Percentiles rank a stretch among this genome's conserved stretches.
Evolutionary conservation across 169 alveolate species (phyloP).

Genomic region (Plasmodium malariae): DNA sequence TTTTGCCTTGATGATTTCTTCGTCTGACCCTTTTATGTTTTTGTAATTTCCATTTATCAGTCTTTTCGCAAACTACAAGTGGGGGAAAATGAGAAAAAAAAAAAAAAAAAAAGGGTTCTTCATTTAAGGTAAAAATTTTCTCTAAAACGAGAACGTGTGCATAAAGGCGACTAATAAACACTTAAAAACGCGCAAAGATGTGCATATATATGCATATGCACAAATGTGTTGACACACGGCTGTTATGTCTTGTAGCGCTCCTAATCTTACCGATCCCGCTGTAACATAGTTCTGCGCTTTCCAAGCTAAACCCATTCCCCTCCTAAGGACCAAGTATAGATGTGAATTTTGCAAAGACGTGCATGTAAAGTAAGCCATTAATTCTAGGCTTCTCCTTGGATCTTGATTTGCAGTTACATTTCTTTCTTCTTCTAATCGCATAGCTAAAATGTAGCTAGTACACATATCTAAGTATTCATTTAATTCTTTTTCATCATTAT

Average conservation of each 20-base stretch:
- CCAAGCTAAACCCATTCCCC: constrained; percentile 92
- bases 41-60: constrained; percentile 71
- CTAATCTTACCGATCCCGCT: constrained; percentile 82
- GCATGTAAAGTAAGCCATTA: constrained; percentile 89
- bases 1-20: constrained; percentile 79
- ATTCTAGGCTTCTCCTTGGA: constrained; percentile 84
- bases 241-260: no score
- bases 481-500: constrained; percentile 33
- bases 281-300: constrained; percentile 89
- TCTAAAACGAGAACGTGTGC: no score
- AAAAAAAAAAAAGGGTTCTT: background rate
- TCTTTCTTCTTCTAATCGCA: constrained; percentile 83
- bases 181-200: no score
- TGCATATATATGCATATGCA: background rate
- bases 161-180: no score
- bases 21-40: constrained; percentile 73
- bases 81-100: constrained; percentile 9
- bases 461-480: constrained; percentile 53
- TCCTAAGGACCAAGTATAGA: constrained; percentile 86
- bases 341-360: constrained; percentile 87
- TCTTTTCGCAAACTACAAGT: constrained; percentile 64
- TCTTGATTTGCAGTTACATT: constrained; percentile 75
- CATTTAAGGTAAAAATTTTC: no score
- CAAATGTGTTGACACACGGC: no score
- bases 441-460: constrained; percentile 81